Conservation (phyloP, 495 filamentous ascomycete species). For the Astrothelium subdiscretum region DNA sequence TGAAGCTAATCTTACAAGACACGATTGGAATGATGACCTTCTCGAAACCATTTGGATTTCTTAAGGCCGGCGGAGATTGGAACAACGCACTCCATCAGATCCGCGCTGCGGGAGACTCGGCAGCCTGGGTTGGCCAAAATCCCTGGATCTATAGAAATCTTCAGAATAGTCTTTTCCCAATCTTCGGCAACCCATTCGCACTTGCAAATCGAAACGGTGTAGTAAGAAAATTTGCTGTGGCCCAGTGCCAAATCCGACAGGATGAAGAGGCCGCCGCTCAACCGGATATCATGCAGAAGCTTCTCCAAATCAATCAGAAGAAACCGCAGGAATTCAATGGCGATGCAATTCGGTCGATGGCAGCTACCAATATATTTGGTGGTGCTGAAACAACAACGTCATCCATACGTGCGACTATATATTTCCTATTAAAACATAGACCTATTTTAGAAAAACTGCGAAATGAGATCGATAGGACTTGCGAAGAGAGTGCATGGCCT, state of each 20-base stretch:
- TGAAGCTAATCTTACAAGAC: conserved; percentile 6
- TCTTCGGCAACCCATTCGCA: neutral
- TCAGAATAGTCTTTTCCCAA: neutral
- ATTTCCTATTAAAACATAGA: neutral
- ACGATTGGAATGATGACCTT: conserved; percentile 34
- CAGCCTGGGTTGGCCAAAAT: neutral
- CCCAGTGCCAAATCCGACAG: neutral
- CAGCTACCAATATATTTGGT: neutral
- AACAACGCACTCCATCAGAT: neutral
- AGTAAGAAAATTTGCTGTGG: neutral
- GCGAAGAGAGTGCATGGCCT: neutral
- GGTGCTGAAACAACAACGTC: conserved; percentile 4
- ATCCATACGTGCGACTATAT: neutral
- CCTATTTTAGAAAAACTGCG: neutral
- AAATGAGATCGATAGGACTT: neutral
- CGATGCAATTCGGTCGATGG: neutral
- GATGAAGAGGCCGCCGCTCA: neutral
- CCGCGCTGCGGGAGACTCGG: neutral
- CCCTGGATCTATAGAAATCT: neutral
- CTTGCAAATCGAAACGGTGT: neutral
- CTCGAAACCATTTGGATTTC: conserved; percentile 27
- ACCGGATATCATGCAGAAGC: neutral
- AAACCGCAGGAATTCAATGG: neutral
- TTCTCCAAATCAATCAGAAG: neutral
- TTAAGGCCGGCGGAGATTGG: conserved; percentile 27